These are phyloP conservation scores for Penicillium sp. DNA, from an alignment of 2,329 filamentous ascomycete species.

Conservation along the genomic window DNA sequence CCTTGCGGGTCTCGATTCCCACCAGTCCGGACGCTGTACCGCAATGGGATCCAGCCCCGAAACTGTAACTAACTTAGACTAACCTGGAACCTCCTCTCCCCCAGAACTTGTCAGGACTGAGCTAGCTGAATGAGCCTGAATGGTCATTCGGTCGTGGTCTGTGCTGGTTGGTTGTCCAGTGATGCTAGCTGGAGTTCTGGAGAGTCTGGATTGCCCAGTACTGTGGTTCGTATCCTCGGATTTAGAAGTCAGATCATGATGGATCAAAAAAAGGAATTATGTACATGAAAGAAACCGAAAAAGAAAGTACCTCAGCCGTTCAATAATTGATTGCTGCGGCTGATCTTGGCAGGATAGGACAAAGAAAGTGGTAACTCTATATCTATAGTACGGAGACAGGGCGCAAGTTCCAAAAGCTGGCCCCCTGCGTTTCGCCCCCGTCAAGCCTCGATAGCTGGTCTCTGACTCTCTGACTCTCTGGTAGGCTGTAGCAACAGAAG, in stretches of 20 bases:
- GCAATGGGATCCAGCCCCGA: conserved; percentile 28
- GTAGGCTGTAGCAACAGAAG: background rate
- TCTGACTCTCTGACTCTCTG: too few relatives aligned
- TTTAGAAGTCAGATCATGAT: background rate
- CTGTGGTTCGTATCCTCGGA: background rate
- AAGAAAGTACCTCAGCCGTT: background rate
- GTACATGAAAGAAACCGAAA: background rate
- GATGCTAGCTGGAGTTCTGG: background rate
- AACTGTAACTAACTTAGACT: conserved; percentile 15
- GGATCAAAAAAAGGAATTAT: background rate
- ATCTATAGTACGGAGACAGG: background rate
- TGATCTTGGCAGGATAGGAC: background rate
- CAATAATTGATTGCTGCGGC: background rate
- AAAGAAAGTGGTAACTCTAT: conserved; percentile 2
- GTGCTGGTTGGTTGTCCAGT: background rate
- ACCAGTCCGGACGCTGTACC: conserved; percentile 17
- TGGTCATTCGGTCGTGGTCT: background rate
- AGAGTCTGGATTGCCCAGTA: background rate
- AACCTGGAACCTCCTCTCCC: background rate
- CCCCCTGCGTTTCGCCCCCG: background rate
- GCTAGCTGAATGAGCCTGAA: background rate
- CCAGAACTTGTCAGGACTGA: background rate
- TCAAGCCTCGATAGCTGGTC: background rate
- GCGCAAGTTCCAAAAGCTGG: too few relatives aligned
- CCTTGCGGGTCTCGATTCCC: conserved; percentile 15